Evolutionary conservation across 2,329 filamentous ascomycete genomes (phyloP), one percentile per base, ranked within the genome.

Genomic region (Emmonsia crescens): DNA sequence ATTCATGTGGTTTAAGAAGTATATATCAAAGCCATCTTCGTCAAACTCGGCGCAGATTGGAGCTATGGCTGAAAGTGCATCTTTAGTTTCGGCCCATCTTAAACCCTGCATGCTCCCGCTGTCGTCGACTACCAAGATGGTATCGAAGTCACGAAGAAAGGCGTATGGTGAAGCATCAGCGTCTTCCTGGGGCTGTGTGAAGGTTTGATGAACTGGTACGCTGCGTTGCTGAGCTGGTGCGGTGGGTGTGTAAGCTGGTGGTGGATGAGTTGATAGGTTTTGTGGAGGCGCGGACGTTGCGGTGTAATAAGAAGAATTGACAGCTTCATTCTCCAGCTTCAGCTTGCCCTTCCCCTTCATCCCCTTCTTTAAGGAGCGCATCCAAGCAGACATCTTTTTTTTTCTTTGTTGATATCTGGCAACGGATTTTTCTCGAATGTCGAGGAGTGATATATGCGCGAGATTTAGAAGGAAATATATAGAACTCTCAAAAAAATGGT

Each of bases 121-220:
- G 77, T 97, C 93, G 71, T 97, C 93, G 70, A 97, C 90, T 1
- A 97, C 76, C 72, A 97, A 92, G 61, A 93, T 77, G 38, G 91
- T 96, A 76, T 97, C 91, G 71, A 96, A 96, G 19, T 80, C 80
- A 49, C 76, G 73, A 5, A 97, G 84, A 71, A 96, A 96, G 1
- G 85, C 82, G 71, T 89, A 94, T 1, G 80, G 83, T 68, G 91
- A 87, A 66, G 91, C 8, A 33, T 52, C 49, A 33, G 24, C 86
- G 55, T 9, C 4, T 24, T 27, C 44, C 44, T 24, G 44, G 12
- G n/a, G 10, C 8, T 27, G 5, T 21, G 19, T n/a, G 6, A 8
- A n/a, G 42, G 42, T 21, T n/a, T 44, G 5, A 44, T 21, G 42
- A 21, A 1, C 12, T 21, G 5, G 42, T n/a, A 21, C 42, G 42